Evolutionary conservation across 2,329 filamentous ascomycete species (phyloP).

Genomic region (Trichocomaceae sp.): DNA sequence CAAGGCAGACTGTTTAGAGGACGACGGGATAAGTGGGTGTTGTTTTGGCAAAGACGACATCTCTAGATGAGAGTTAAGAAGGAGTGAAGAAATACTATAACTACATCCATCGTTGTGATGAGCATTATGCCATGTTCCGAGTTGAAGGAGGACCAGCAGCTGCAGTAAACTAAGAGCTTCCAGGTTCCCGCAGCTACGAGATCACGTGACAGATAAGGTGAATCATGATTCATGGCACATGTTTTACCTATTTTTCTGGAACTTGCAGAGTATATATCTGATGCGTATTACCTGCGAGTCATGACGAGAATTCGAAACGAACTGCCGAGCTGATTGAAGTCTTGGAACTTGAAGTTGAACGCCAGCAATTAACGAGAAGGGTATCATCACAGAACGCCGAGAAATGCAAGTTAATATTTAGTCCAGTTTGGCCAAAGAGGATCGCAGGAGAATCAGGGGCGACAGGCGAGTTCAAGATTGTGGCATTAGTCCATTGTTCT

Average conservation of each 20-base stretch:
- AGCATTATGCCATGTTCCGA: background rate
- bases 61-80: slow-evolving; percentile 14
- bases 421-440: background rate
- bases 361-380: background rate
- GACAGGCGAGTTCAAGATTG: background rate
- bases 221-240: background rate
- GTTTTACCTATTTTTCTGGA: no score
- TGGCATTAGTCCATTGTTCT: background rate
- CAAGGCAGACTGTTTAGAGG: slow-evolving; percentile 20
- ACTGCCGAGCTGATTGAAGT: no score
- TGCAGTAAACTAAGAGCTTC: no score
- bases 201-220: slow-evolving; percentile 3
- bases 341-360: background rate
- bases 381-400: slow-evolving; percentile 7
- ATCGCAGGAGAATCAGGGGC: background rate
- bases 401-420: background rate
- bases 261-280: background rate
- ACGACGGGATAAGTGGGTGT: slow-evolving; percentile 20
- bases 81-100: slow-evolving; percentile 1
- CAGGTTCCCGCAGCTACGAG: slow-evolving; percentile 26
- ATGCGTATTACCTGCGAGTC: background rate
- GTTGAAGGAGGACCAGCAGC: background rate
- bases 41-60: slow-evolving; percentile 34
- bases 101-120: slow-evolving; percentile 30
- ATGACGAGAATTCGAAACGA: no score